Conservation (phyloP, 2,329 filamentous ascomycete species). For the Fusarium solani-melongenae region DNA sequence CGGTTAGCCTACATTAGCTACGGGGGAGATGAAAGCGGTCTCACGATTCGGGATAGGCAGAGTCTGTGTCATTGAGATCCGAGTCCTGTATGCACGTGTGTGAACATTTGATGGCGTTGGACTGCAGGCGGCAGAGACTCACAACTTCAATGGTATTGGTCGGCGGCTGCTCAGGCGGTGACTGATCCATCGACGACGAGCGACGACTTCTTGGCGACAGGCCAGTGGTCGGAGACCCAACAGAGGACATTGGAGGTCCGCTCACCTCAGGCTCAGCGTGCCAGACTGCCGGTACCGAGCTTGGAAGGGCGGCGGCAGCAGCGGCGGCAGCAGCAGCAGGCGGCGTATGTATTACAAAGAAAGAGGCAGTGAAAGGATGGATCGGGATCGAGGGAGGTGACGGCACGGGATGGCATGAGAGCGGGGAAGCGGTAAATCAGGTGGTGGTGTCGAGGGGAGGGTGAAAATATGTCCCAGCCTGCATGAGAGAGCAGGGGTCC, state of each 20-base stretch:
- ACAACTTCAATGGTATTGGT: constrained; percentile 4
- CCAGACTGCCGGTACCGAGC: not conserved
- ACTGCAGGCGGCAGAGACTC: not conserved
- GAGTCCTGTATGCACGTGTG: not conserved
- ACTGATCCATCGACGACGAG: not conserved
- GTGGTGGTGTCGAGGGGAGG: not conserved
- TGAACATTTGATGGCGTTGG: not conserved
- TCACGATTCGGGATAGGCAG: constrained; percentile 1
- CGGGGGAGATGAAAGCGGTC: not conserved
- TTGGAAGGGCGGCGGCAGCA: not conserved
- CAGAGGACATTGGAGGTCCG: not conserved
- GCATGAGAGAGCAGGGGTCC: not conserved
- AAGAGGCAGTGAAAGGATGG: not conserved
- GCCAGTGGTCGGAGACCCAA: not conserved
- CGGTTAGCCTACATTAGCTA: not conserved
- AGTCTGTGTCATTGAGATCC: not conserved
- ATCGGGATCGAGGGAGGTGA: not conserved
- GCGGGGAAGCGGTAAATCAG: constrained; percentile 1
- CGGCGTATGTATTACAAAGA: not conserved
- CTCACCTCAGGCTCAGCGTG: not conserved
- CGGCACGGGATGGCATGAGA: not conserved
- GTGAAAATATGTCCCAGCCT: too few species aligned
- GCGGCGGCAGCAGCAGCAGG: not conserved
- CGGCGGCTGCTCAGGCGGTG: not conserved
- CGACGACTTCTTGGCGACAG: not conserved